Evolutionary conservation across 1,284 basidiomycete genomes (phyloP), one percentile per base, ranked within the genome.

Genomic region (Butyriboletus appendiculatus): DNA sequence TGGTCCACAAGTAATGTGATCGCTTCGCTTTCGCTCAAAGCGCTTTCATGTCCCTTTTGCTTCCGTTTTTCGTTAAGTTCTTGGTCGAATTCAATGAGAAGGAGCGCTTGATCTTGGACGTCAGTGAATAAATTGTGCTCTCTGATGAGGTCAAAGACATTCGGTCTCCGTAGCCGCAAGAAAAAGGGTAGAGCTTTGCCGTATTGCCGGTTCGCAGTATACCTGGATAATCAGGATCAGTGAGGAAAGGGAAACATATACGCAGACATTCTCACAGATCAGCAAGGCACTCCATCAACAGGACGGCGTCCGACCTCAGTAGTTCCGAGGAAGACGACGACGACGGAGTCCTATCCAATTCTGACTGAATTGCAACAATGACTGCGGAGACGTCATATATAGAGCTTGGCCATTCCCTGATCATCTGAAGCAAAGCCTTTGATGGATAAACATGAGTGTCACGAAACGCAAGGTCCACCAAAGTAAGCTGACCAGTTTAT

Each of bases 41-140:
- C 67, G 11, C 70, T 68, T 20, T 72, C 71, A 28, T 75, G 68
- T 1, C 72, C 76, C 1, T 74, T 73, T 53, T 74, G 70, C 61
- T 75, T 78, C 20, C 80, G 74, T 62, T 83, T 84, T 62, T 84
- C 82, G 70, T 85, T 84, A 28, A 96, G 76, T 67, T 96, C 93
- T 59, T 93, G 87, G 62, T 99, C 96, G 59, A 99, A 98, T 65
- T 98, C 92, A 26, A 99, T 90, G 0, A 99, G 82, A 14, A 94
- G 78, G 1, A 97, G 75, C 1, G 92, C 94, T 71, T 97, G 94
- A 66, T 98, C 94, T 67, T 94, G 90, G 1, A 99, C 91, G 41
- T 94, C 94, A 20, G 94, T 94, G 72, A 98, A 98, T 2, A 99
- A 79, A 62, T 97, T 97, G 70, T 98, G 81, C 53, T 98, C 94